Percentiles rank a stretch among this genome's conserved stretches.
Evolutionary conservation across 2,329 filamentous ascomycete genomes (phyloP).

Genomic region (Cladosporium sp.): DNA sequence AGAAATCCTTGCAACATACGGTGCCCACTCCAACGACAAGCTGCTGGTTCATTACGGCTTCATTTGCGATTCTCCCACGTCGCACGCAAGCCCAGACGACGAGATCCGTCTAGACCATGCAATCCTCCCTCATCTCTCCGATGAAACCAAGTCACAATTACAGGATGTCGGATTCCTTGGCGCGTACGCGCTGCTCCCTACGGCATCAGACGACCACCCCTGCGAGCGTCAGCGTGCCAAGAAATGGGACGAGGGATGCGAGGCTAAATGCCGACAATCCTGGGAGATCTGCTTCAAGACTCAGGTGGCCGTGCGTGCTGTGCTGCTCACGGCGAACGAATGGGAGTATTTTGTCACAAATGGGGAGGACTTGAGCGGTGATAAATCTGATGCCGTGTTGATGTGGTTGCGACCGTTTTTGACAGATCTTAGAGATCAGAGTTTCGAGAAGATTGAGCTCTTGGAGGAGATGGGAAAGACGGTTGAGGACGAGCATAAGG

Average conservation of each 20-base stretch:
- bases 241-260: neutral
- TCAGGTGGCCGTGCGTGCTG: conserved; percentile 39
- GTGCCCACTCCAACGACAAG: conserved; percentile 66
- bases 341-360: conserved; percentile 36
- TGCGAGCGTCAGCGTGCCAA: neutral
- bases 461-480: conserved; percentile 12
- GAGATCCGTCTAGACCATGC: conserved; percentile 38
- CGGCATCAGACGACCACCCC: conserved; percentile 17
- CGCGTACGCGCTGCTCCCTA: conserved; percentile 28
- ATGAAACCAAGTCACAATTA: conserved; percentile 31
- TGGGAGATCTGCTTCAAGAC: conserved; percentile 40
- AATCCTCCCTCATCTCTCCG: conserved; percentile 35
- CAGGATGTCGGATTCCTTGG: conserved; percentile 42
- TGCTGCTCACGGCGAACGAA: conserved; percentile 30
- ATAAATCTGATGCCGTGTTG: conserved; percentile 24
- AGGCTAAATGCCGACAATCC: conserved; percentile 4
- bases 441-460: conserved; percentile 19
- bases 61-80: conserved; percentile 26
- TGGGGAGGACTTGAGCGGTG: conserved; percentile 29
- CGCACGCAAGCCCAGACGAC: conserved; percentile 33
- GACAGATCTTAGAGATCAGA: conserved; percentile 14
- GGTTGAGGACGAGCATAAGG: conserved; percentile 12
- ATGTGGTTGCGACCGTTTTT: conserved; percentile 21
- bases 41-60: conserved; percentile 64
- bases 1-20: conserved; percentile 67